phyloP scores from a whole-genome alignment of 2,329 filamentous ascomycete genomes.

The Sporothrix brunneoviolacea region DNA sequence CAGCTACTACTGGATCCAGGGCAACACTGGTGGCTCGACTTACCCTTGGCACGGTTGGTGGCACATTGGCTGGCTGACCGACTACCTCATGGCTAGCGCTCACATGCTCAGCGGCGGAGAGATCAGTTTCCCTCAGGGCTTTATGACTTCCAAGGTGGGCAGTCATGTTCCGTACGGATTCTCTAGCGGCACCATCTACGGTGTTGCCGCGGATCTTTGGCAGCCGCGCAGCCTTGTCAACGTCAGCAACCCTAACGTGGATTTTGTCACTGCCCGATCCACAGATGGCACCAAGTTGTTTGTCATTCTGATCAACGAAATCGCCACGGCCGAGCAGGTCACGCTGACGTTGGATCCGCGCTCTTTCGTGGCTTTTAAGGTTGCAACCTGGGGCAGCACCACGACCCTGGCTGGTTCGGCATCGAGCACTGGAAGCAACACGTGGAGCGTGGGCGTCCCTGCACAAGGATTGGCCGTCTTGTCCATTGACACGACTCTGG shows the following conservation, averaged over 20 bases:
- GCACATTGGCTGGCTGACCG: constrained; percentile 17
- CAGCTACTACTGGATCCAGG: constrained; percentile 15
- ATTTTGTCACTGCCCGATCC: constrained; percentile 10
- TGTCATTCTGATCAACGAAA: constrained; percentile 10
- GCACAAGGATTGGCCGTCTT: constrained; percentile 3
- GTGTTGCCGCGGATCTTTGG: constrained; percentile 5
- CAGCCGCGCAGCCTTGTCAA: constrained; percentile 8
- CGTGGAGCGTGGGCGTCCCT: constrained; percentile 5
- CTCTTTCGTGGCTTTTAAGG: neutral
- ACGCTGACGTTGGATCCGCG: constrained; percentile 7
- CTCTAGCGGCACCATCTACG: constrained; percentile 8
- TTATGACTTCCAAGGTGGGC: constrained; percentile 15
- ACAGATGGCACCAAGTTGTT: constrained; percentile 9
- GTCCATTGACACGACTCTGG: constrained; percentile 2
- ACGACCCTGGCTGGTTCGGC: neutral
- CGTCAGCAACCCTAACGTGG: constrained; percentile 6
- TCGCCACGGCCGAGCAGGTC: neutral
- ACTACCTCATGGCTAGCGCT: constrained; percentile 13
- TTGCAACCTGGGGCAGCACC: neutral
- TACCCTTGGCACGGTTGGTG: constrained; percentile 18
- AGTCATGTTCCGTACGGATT: constrained; percentile 16
- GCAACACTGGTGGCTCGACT: constrained; percentile 13
- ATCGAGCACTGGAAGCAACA: neutral
- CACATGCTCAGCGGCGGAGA: constrained; percentile 9
- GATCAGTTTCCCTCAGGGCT: constrained; percentile 12